phyloP scores from a whole-genome alignment of 345 rosid genomes.

The Garcia nutans region DNA sequence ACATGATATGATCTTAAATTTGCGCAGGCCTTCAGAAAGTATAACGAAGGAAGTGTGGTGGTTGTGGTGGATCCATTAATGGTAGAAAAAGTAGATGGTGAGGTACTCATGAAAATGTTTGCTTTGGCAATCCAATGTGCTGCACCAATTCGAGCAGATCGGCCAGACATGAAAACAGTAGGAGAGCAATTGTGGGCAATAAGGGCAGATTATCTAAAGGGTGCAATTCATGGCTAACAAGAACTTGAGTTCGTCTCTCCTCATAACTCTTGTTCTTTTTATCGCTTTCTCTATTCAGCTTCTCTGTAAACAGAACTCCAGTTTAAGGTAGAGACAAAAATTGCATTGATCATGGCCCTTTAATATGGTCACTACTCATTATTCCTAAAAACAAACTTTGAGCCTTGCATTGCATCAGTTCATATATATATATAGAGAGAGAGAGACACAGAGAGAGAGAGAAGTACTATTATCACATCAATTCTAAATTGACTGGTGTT shows the following conservation, averaged over 20 bases:
- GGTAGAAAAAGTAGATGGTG: conserved; percentile 50
- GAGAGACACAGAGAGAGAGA: too few relatives aligned
- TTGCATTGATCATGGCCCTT: background rate
- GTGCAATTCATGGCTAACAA: conserved; percentile 27
- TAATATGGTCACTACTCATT: background rate
- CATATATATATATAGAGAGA: background rate
- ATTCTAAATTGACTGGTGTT: too few relatives aligned
- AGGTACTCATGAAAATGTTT: conserved; percentile 58
- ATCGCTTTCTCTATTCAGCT: too few relatives aligned
- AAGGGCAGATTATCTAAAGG: conserved; percentile 69
- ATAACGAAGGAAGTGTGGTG: conserved; percentile 51
- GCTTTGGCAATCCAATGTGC: conserved; percentile 84
- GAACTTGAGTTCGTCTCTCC: too few relatives aligned
- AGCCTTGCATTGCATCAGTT: background rate
- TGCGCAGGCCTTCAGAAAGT: conserved; percentile 72
- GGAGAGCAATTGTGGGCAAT: conserved; percentile 87
- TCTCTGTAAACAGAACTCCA: background rate
- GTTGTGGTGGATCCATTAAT: conserved; percentile 64
- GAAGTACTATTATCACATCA: too few relatives aligned
- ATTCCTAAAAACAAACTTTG: background rate
- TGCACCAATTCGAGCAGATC: conserved; percentile 67
- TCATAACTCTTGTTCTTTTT: too few relatives aligned
- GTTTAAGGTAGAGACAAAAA: background rate
- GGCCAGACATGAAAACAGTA: conserved; percentile 83
- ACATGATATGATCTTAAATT: conserved; percentile 5